Conservation (phyloP, 352 stramenopile species). For the Lagenidium sp. region DNA sequence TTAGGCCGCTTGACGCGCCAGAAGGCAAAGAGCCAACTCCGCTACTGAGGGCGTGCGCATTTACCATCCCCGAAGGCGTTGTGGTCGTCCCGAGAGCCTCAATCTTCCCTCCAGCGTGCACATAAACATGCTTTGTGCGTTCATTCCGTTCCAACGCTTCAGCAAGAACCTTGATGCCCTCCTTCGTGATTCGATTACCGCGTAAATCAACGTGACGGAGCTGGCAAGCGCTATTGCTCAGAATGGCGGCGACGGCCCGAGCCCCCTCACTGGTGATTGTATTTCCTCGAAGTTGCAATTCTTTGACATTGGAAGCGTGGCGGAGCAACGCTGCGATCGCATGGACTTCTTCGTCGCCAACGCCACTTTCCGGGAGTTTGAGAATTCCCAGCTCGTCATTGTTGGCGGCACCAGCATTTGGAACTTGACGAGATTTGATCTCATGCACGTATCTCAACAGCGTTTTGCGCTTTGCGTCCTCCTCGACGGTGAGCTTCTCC, state of each 20-base stretch:
- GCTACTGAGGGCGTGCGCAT: slow-evolving; percentile 37
- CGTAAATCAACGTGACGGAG: slow-evolving; percentile 88
- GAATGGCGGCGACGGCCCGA: slow-evolving; percentile 87
- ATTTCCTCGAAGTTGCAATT: slow-evolving; percentile 91
- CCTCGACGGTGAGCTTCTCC: slow-evolving; percentile 80
- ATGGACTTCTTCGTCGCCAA: slow-evolving; percentile 95
- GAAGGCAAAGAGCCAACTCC: slow-evolving; percentile 13
- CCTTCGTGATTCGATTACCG: slow-evolving; percentile 85
- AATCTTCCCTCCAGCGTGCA: slow-evolving; percentile 93
- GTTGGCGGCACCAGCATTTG: slow-evolving; percentile 15
- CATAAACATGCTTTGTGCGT: slow-evolving; percentile 93
- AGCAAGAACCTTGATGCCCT: slow-evolving; percentile 90
- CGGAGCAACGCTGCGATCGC: slow-evolving; percentile 90
- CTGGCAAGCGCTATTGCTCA: slow-evolving; percentile 57
- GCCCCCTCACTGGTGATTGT: slow-evolving; percentile 89
- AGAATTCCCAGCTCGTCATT: slow-evolving; percentile 24
- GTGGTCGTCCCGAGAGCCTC: slow-evolving; percentile 86
- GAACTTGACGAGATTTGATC: slow-evolving; percentile 67
- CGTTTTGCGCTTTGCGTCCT: slow-evolving; percentile 94
- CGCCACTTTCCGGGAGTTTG: slow-evolving; percentile 83
- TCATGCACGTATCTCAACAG: slow-evolving; percentile 93
- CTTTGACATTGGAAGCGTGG: slow-evolving; percentile 85
- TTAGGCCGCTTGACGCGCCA: slow-evolving; percentile 27
- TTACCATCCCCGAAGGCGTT: slow-evolving; percentile 21
- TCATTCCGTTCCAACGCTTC: slow-evolving; percentile 92